A percentile compares a stretch with the other conserved stretches of the same genome.
These are phyloP conservation scores for Talaromyces sp. DNA, from an alignment of 2,329 filamentous ascomycete genomes.

Conservation along the genomic window DNA sequence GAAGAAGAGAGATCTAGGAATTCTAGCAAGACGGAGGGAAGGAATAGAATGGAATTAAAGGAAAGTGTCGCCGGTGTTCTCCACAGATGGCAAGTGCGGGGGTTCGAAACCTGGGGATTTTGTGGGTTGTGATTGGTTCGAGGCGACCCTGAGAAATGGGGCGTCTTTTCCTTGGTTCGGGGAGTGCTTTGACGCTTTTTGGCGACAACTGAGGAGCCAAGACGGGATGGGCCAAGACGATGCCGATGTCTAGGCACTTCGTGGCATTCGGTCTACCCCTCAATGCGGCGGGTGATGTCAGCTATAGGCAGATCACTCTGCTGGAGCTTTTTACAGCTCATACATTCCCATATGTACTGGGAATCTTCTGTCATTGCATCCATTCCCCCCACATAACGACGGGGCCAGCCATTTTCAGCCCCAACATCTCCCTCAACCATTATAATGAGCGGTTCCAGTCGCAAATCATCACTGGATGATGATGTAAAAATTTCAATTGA, in stretches of 20 bases:
- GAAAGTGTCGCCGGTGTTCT: slow-evolving; percentile 14
- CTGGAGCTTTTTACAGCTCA: no score
- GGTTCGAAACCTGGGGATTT: slow-evolving; percentile 7
- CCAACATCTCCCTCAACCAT: no score
- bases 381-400: no score
- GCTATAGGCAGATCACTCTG: no score
- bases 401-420: no score
- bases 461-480: neutral
- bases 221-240: no score
- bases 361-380: no score
- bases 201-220: no score
- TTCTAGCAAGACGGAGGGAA: neutral
- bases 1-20: neutral
- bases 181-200: neutral
- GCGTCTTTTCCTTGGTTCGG: neutral
- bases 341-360: no score
- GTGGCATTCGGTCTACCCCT: no score
- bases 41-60: neutral
- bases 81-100: slow-evolving; percentile 8
- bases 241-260: no score
- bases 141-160: neutral
- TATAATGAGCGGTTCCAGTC: slow-evolving; percentile 1
- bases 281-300: no score
- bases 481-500: neutral
- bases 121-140: neutral